These are phyloP conservation scores for Verticillium longisporum DNA, from an alignment of 2,329 filamentous ascomycete genomes.

Conservation along the genomic window DNA sequence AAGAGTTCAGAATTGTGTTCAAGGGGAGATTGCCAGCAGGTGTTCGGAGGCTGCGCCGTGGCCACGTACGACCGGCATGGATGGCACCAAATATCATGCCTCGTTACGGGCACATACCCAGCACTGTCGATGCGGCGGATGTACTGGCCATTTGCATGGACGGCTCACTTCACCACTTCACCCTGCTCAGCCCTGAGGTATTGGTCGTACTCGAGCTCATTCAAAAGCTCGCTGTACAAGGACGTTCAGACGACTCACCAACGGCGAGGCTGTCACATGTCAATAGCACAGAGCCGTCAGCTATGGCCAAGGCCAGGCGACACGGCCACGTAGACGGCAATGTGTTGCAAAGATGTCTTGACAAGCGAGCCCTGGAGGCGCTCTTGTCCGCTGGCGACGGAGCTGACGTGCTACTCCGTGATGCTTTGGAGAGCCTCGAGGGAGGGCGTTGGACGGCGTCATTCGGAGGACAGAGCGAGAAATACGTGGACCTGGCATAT, in stretches of 20 bases:
- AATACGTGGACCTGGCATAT: conserved; percentile 44
- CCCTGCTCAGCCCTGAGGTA: conserved; percentile 52
- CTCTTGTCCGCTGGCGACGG: conserved; percentile 27
- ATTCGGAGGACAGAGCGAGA: conserved; percentile 18
- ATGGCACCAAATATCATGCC: conserved; percentile 22
- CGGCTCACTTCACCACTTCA: conserved; percentile 64
- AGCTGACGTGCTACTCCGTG: conserved; percentile 30
- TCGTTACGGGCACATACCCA: conserved; percentile 35
- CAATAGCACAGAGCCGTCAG: conserved; percentile 16
- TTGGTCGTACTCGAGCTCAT: conserved; percentile 68
- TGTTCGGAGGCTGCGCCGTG: conserved; percentile 48
- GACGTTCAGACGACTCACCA: conserved; percentile 17
- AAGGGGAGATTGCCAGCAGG: conserved; percentile 49
- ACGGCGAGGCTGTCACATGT: conserved; percentile 32
- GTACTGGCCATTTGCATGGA: conserved; percentile 62
- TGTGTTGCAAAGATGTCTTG: conserved; percentile 48
- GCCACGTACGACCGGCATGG: conserved; percentile 48
- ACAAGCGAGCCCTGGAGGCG: conserved; percentile 35
- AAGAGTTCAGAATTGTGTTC: conserved; percentile 42
- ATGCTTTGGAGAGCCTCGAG: conserved; percentile 44
- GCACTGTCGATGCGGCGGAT: conserved; percentile 37
- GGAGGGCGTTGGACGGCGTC: conserved; percentile 30
- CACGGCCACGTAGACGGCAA: conserved; percentile 62
- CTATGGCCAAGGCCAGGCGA: background rate
- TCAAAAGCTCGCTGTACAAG: conserved; percentile 44